Conservation (phyloP, 306 rosid species). For the Vigna nakashimae region DNA sequence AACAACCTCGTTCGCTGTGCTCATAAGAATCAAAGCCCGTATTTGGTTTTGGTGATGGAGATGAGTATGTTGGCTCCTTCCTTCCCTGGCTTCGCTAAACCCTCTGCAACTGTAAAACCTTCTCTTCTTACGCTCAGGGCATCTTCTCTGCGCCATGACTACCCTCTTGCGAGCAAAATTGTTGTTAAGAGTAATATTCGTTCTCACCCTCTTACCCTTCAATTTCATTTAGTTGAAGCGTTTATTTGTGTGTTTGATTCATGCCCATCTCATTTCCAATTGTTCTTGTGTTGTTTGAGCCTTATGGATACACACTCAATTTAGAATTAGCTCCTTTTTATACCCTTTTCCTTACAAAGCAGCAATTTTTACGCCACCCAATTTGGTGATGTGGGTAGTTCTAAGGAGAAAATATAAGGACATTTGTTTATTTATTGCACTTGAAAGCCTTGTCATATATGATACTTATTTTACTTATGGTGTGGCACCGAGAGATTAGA, state of each 20-base stretch:
- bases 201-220: constrained; percentile 14
- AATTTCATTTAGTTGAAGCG: background rate
- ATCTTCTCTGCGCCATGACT: too few relatives aligned
- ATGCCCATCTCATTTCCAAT: constrained; percentile 1
- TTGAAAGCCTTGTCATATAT: background rate
- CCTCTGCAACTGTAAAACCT: too few relatives aligned
- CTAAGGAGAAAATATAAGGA: background rate
- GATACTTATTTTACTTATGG: constrained; percentile 11
- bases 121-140: too few relatives aligned
- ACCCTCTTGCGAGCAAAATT: too few relatives aligned
- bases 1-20: too few relatives aligned
- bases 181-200: too few relatives aligned
- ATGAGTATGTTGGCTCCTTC: too few relatives aligned
- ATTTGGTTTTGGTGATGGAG: too few relatives aligned
- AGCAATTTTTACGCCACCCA: constrained; percentile 15
- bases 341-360: background rate
- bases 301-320: background rate
- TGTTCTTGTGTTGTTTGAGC: background rate
- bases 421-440: background rate
- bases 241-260: constrained; percentile 3
- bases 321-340: background rate
- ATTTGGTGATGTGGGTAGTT: constrained; percentile 15
- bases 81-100: too few relatives aligned
- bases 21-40: too few relatives aligned
- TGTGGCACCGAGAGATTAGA: background rate